Conservation (phyloP, 2,329 filamentous ascomycete genomes). For the Tolypocladium paradoxum region DNA sequence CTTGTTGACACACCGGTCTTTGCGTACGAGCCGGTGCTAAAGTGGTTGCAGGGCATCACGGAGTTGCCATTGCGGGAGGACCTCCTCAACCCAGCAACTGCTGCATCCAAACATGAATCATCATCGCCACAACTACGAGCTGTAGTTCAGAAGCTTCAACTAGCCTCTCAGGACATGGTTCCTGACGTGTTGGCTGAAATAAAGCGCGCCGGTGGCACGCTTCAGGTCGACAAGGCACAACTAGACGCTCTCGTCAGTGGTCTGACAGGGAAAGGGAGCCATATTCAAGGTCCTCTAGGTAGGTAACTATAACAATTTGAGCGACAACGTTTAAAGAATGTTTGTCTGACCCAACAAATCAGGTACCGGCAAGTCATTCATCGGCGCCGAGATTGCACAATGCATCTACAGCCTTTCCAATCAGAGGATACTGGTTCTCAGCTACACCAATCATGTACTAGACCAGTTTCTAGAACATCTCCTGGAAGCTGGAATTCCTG, state of each 20-base stretch:
- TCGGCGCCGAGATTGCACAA: slow-evolving; percentile 54
- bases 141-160: no score
- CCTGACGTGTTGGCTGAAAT: no score
- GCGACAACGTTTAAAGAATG: no score
- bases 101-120: background rate
- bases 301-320: no score
- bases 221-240: no score
- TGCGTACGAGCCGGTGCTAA: slow-evolving; percentile 56
- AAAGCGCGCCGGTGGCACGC: no score
- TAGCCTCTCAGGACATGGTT: no score
- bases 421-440: slow-evolving; percentile 49
- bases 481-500: slow-evolving; percentile 43
- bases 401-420: slow-evolving; percentile 36
- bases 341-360: no score
- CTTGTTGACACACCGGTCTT: slow-evolving; percentile 56
- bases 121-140: background rate
- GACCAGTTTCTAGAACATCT: slow-evolving; percentile 58
- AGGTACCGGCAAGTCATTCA: slow-evolving; percentile 63
- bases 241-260: no score
- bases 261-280: no score
- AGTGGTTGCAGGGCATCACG: slow-evolving; percentile 42
- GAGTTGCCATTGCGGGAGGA: slow-evolving; percentile 45
- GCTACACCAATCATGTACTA: slow-evolving; percentile 58
- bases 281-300: no score
- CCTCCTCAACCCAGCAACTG: slow-evolving; percentile 27